Evolutionary conservation across 768 basidiomycete genomes (phyloP).

Genomic region (Amanita subjunquillea): DNA sequence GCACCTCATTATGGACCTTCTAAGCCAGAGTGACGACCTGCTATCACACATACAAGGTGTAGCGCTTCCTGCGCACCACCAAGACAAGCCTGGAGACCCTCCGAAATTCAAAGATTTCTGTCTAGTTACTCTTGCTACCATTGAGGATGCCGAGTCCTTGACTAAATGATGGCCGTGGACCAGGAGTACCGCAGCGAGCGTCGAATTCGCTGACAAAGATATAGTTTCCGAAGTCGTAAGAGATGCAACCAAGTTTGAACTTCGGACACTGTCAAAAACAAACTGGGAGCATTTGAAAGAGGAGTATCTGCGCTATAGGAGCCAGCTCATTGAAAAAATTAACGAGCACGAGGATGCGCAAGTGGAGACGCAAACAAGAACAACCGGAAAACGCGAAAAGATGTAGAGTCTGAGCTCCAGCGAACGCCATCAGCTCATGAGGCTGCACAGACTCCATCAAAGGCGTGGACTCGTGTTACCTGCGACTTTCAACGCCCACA

Average conservation of each 20-base stretch:
- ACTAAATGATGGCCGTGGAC: conserved; percentile 57
- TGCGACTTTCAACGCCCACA: conserved; percentile 49
- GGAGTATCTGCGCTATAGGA: conserved; percentile 61
- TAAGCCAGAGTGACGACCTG: conserved; percentile 12
- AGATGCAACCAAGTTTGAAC: conserved; percentile 49
- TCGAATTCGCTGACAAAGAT: neutral
- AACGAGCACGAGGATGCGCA: conserved; percentile 19
- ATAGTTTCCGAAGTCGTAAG: conserved; percentile 22
- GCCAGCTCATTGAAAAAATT: conserved; percentile 39
- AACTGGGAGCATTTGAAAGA: conserved; percentile 56
- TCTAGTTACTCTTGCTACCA: conserved; percentile 43
- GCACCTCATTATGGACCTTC: conserved; percentile 30
- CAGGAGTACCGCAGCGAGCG: conserved; percentile 7
- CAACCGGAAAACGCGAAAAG: neutral
- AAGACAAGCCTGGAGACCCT: conserved; percentile 41
- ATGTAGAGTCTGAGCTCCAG: neutral
- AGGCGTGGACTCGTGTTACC: conserved; percentile 69
- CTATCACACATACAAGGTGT: conserved; percentile 37
- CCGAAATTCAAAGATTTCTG: conserved; percentile 71
- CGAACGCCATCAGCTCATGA: neutral
- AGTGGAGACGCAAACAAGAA: conserved; percentile 5
- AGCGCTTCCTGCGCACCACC: conserved; percentile 50
- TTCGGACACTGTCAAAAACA: conserved; percentile 44
- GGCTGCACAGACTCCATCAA: neutral
- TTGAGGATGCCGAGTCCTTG: conserved; percentile 30